Base-by-base conservation (phyloP, 1,284 basidiomycete species). In the Fomes fomentarius region DNA sequence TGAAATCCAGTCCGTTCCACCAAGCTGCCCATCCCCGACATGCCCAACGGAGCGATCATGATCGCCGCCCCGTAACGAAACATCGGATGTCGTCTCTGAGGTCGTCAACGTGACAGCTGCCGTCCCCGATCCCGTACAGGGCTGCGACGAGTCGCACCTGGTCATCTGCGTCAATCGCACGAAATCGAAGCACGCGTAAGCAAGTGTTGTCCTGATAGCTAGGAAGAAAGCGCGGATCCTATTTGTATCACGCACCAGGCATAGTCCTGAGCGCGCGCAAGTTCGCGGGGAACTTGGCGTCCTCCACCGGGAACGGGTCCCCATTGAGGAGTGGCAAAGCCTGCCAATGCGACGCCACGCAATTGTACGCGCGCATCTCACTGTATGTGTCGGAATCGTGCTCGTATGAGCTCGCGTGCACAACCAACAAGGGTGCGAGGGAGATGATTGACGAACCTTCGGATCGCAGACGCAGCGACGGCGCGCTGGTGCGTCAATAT, bases 291-390 rank as follows among this genome's bases (percentile, higher is more conserved):
- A 49, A 52, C n/a, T 28, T 21, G 19, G 50, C 24, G 15, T 41
- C 38, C 0, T 24, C 50, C 28, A 30, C 38, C 7, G 56, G 56
- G 25, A 53, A 50, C 25, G 56, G 47, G 4, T 53, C 42, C 24
- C 56, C 56, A 25, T 50, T 40, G 22, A 48, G 43, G 26, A 50
- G 38, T 6, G 55, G 55, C 25, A 57, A 31, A 2, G 47, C 35
- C 30, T 38, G 41, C 50, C 47, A 57, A 15, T 35, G 9, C 28
- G 50, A 31, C 21, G 56, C 35, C 7, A 33, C 17, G 26, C 14
- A 31, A 33, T 57, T 57, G 17, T 44, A 52, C 46, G 42, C n/a
- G 21, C 50, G 22, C 34, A 56, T 41, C 19, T 56, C 54, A 10
- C 55, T 56, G 26, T n/a, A 17, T 17, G 19, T 8, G n/a, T 17